Percentiles rank a stretch among this genome's conserved stretches.
These are phyloP conservation scores for Pseudogymnoascus sp. DNA, from an alignment of 2,329 filamentous ascomycete genomes.

Conservation along the genomic window DNA sequence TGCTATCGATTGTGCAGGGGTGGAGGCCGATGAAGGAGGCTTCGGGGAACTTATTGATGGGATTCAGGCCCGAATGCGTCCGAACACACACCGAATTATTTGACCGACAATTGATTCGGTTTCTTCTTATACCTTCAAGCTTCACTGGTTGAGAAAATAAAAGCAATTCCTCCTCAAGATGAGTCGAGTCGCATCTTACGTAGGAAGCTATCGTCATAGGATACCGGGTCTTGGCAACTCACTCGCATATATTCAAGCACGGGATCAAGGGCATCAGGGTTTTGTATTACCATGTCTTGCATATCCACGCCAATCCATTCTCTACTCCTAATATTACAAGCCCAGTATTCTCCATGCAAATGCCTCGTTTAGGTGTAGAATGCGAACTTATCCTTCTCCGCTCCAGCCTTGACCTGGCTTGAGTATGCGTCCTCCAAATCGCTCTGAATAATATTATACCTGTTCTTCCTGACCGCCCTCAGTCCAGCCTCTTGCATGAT, in stretches of 20 bases:
- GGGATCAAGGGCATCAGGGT: background rate
- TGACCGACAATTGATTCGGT: background rate
- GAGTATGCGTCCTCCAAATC: slow-evolving; percentile 97
- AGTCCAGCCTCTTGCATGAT: slow-evolving; percentile 99
- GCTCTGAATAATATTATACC: slow-evolving; percentile 97
- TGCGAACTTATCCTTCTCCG: slow-evolving; percentile 8
- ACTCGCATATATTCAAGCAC: background rate
- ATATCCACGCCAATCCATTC: slow-evolving; percentile 4
- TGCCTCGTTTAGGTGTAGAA: slow-evolving; percentile 9
- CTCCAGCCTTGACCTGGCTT: slow-evolving; percentile 75
- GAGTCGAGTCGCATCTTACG: background rate
- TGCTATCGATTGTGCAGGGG: background rate
- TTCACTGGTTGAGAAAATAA: background rate
- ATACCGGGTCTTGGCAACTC: background rate
- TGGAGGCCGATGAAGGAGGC: background rate
- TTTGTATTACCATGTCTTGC: background rate
- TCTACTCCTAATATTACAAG: slow-evolving; percentile 9
- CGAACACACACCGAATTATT: background rate
- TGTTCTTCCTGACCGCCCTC: slow-evolving; percentile 89
- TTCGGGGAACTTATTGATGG: background rate
- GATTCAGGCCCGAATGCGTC: background rate
- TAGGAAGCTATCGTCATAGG: background rate
- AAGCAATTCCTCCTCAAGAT: background rate
- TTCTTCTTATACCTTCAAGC: background rate
- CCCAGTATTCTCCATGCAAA: slow-evolving; percentile 2